phyloP scores from a whole-genome alignment of 139 green algal species.

The Chlorella vulgaris region DNA sequence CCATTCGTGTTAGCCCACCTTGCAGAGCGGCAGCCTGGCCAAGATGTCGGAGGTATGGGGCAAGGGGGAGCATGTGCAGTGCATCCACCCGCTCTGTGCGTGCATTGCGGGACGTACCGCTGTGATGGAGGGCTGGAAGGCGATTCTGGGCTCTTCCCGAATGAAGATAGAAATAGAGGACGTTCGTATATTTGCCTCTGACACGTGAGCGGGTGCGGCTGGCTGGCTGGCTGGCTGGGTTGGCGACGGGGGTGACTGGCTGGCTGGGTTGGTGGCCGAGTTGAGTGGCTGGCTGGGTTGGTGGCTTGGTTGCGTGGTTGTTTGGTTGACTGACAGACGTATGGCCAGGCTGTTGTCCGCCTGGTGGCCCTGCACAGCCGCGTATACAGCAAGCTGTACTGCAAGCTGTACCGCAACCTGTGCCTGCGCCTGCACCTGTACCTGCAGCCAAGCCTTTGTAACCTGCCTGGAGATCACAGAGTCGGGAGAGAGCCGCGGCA shows the following conservation, averaged over 20 bases:
- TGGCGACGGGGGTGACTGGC: no score
- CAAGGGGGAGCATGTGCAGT: conserved; percentile 82
- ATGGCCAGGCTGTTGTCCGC: no score
- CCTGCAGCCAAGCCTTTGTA: conserved; percentile 20
- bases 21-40: conserved; percentile 56
- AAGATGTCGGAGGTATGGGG: conserved; percentile 79
- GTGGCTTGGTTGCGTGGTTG: no score
- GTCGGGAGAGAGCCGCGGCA: conserved; percentile 8
- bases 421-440: neutral
- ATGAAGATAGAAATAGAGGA: conserved; percentile 77
- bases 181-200: conserved; percentile 64
- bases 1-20: no score
- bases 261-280: no score
- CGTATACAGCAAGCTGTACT: neutral
- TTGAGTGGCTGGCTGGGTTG: no score
- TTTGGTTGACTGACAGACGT: no score
- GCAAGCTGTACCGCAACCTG: no score
- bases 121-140: conserved; percentile 82
- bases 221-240: no score
- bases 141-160: conserved; percentile 63
- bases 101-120: conserved; percentile 61
- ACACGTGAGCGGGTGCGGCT: conserved; percentile 20
- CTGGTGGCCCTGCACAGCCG: neutral
- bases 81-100: conserved; percentile 74
- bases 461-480: conserved; percentile 22